Conservation (phyloP, 768 basidiomycete genomes). For the Lactifluus rugatus region DNA sequence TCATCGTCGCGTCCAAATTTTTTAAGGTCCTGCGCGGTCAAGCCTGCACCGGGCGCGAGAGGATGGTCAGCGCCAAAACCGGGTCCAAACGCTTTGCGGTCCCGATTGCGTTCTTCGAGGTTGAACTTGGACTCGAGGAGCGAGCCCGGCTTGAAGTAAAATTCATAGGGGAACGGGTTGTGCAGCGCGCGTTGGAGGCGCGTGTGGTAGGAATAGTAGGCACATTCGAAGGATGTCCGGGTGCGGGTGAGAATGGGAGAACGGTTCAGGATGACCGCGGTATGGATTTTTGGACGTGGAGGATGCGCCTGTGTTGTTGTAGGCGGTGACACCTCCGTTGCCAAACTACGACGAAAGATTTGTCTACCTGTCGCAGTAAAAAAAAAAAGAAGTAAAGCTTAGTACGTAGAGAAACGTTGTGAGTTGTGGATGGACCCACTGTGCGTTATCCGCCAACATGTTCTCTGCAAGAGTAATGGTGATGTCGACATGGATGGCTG, state of each 20-base stretch:
- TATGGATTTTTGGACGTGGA: constrained; percentile 30
- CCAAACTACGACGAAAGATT: constrained; percentile 1
- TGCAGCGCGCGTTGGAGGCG: constrained; percentile 77
- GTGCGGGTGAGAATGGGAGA: constrained; percentile 67
- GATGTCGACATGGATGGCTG: neutral
- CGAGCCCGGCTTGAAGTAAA: constrained; percentile 92
- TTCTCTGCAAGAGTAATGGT: neutral
- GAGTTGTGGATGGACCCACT: neutral
- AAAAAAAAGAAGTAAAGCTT: neutral
- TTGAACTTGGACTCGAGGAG: constrained; percentile 74
- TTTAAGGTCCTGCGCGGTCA: constrained; percentile 15
- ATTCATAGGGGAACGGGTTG: constrained; percentile 80
- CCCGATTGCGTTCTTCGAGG: constrained; percentile 62
- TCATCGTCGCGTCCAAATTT: constrained; percentile 40
- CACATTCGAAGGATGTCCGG: constrained; percentile 62
- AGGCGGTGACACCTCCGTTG: constrained; percentile 4
- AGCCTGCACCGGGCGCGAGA: constrained; percentile 9
- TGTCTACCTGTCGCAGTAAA: neutral
- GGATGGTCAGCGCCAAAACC: constrained; percentile 33
- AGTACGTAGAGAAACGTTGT: neutral
- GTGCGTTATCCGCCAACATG: neutral
- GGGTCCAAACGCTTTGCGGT: constrained; percentile 64
- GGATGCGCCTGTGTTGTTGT: constrained; percentile 1
- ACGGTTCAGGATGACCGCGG: constrained; percentile 69
- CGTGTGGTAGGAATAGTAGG: constrained; percentile 76